Conservation (phyloP, 2,329 filamentous ascomycete genomes). For the Chaetomium sp. region DNA sequence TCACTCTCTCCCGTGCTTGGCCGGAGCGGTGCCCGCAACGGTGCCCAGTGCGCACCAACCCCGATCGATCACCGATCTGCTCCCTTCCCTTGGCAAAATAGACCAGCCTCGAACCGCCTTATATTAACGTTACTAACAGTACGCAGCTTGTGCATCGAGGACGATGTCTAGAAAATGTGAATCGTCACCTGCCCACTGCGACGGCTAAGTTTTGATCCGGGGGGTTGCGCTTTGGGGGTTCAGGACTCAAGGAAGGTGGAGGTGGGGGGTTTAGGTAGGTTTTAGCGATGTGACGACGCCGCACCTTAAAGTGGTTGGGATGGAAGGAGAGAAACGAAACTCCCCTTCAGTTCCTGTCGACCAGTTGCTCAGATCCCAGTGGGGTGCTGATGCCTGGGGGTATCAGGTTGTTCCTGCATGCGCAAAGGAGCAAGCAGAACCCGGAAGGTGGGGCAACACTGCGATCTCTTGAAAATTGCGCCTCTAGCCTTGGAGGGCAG, state of each 20-base stretch:
- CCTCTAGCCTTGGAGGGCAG: neutral
- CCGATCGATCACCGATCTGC: constrained; percentile 9
- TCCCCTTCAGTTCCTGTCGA: neutral
- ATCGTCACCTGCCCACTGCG: neutral
- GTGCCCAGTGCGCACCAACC: neutral
- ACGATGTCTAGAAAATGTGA: neutral
- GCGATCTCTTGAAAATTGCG: neutral
- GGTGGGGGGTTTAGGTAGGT: neutral
- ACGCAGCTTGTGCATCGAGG: neutral
- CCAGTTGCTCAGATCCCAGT: neutral
- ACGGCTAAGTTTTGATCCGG: neutral
- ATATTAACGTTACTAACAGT: no score
- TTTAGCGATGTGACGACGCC: no score
- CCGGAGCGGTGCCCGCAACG: constrained; percentile 6
- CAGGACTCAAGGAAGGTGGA: neutral
- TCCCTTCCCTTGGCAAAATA: neutral
- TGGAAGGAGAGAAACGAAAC: neutral
- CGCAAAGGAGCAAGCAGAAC: neutral
- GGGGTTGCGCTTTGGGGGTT: neutral
- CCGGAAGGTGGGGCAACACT: neutral
- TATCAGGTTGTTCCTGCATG: neutral
- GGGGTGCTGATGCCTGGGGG: neutral
- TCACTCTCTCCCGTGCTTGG: neutral
- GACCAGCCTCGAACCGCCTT: no score
- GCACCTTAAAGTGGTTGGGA: neutral